Evolutionary conservation across 1,139 yeast genomes (phyloP).

Genomic region (Suhomyces bribrorum): DNA sequence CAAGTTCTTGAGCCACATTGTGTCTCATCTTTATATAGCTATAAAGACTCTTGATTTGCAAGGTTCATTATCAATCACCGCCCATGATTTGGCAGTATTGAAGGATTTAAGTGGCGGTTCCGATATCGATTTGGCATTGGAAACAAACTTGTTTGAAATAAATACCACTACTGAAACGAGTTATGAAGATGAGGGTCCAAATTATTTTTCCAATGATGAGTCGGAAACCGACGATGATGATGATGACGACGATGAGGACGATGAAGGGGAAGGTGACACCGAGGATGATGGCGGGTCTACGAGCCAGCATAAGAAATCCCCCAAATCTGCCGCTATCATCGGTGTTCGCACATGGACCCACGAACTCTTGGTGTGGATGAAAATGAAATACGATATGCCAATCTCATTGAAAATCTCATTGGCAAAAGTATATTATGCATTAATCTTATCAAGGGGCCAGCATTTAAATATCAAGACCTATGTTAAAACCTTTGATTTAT

Average conservation of each 20-base stretch:
- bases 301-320: slow-evolving; percentile 56
- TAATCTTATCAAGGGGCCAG: slow-evolving; percentile 78
- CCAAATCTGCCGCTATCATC: slow-evolving; percentile 71
- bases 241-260: slow-evolving; percentile 27
- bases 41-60: slow-evolving; percentile 73
- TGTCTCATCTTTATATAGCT: slow-evolving; percentile 78
- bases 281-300: slow-evolving; percentile 42
- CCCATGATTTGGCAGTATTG: slow-evolving; percentile 55
- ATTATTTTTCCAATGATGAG: slow-evolving; percentile 22
- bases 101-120: slow-evolving; percentile 22
- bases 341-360: slow-evolving; percentile 86
- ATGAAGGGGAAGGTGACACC: slow-evolving; percentile 38
- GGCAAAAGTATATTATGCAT: slow-evolving; percentile 69
- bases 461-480: slow-evolving; percentile 61
- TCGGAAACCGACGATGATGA: slow-evolving; percentile 42
- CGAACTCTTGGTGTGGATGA: slow-evolving; percentile 77
- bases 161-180: slow-evolving; percentile 12
- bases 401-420: slow-evolving; percentile 59
- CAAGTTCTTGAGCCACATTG: slow-evolving; percentile 73
- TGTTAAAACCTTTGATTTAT: slow-evolving; percentile 60
- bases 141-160: slow-evolving; percentile 50
- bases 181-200: slow-evolving; percentile 23
- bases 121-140: slow-evolving; percentile 56
- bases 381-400: slow-evolving; percentile 84
- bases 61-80: slow-evolving; percentile 69